Base-by-base conservation (phyloP, 441 rosid species). In the Daphne laureola region DNA sequence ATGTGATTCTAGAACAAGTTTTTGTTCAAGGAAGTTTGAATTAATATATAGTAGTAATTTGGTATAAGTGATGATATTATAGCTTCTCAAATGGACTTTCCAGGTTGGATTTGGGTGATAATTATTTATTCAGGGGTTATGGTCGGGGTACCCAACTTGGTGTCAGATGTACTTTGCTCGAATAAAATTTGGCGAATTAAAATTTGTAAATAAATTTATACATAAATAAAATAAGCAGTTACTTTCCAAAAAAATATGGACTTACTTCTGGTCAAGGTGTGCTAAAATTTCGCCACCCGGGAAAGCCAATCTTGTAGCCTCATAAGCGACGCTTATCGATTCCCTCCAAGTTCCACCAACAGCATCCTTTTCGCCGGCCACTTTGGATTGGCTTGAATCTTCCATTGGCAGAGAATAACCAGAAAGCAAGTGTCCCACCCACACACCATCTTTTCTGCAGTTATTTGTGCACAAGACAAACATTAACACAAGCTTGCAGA, bases 381-480 rank as follows among this genome's bases (percentile, higher is more conserved):
- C 63, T 55, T 75, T 72, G 36, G 66, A 36, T 51, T 73, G 67
- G 46, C 64, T 62, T 15, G 85, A 83, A 55, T 90, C 92, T 63
- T 84, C 94, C 96, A 81, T 85, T 38, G 80, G 94, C 58, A 90
- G 69, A 17, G 88, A 79, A 79, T 87, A 80, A 44, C 92, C 88
- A 16, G 88, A 87, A 66, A 90, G 94, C 38, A 87, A 76, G 61
- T 87, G 97, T 41, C 84, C 84, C 23, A 87, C 97, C 97, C 94
- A 87, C 49, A 87, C 72, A 59, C 76, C 78, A 3, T 74, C 86
- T 75, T 87, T 87, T 74, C 96, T 85, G 72, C 54, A 55, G 14
- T 54, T 14, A 26, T 26, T 57, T 42, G 25, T 43, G 40, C 13
- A 43, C 40, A 58, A 9, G 11, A 31, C 52, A 27, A 18, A 48